Conservation (phyloP, 2,329 filamentous ascomycete genomes). For the Diaporthe helianthi region DNA sequence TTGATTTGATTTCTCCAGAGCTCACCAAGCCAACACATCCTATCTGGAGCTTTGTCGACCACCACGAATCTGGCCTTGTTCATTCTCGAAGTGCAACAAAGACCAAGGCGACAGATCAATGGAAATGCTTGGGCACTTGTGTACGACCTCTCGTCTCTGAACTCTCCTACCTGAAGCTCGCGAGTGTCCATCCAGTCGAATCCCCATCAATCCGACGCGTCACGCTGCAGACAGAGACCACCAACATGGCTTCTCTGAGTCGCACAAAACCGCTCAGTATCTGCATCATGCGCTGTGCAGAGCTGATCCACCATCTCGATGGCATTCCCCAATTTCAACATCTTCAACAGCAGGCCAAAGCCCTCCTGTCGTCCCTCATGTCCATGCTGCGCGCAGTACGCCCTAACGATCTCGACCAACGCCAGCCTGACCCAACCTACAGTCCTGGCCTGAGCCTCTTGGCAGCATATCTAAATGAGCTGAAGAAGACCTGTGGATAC, state of each 20-base stretch:
- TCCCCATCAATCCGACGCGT: background rate
- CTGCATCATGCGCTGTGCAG: background rate
- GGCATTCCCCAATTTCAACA: background rate
- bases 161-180: background rate
- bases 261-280: background rate
- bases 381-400: background rate
- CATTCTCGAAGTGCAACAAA: background rate
- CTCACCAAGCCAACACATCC: background rate
- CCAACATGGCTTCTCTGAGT: background rate
- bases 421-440: background rate
- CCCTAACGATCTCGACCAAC: too few species aligned
- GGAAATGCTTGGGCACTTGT: background rate
- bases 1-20: background rate
- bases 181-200: background rate
- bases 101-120: background rate
- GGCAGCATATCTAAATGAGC: background rate
- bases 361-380: background rate
- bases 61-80: too few species aligned
- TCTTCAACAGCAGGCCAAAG: background rate
- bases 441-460: background rate
- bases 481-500: background rate
- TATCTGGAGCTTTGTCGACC: background rate
- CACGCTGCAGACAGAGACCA: too few species aligned
- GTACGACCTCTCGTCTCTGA: too few species aligned
- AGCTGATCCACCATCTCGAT: background rate